Percentiles rank a stretch among this genome's conserved stretches.
phyloP scores from a whole-genome alignment of 768 basidiomycete genomes.

The Tricholoma saponaceum region DNA sequence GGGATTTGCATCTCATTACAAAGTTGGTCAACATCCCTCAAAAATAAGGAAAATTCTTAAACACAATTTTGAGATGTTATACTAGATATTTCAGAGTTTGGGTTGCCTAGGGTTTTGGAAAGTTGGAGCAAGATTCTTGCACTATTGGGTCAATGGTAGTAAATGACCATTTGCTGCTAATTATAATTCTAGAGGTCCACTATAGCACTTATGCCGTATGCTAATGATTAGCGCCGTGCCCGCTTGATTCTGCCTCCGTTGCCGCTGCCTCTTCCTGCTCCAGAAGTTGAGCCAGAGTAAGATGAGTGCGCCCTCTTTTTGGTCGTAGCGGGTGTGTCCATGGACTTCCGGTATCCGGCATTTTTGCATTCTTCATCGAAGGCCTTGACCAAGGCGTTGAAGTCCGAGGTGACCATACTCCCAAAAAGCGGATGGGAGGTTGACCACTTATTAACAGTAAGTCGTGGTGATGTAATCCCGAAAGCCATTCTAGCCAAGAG shows the following conservation, averaged over 20 bases:
- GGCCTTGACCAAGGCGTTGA: slow-evolving; percentile 26
- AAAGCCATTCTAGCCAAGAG: slow-evolving; percentile 46
- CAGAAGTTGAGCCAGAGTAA: slow-evolving; percentile 1
- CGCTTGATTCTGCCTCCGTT: not conserved
- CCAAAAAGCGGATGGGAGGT: slow-evolving; percentile 39
- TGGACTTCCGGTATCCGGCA: slow-evolving; percentile 21
- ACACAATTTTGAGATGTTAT: no score
- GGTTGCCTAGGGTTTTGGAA: no score
- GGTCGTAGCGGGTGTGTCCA: slow-evolving; percentile 4
- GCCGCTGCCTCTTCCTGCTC: not conserved
- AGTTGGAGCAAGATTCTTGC: no score
- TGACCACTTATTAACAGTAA: slow-evolving; percentile 38
- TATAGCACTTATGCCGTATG: no score
- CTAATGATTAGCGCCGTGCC: not conserved
- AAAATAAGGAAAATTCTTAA: no score
- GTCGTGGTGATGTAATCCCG: slow-evolving; percentile 39
- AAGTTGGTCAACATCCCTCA: no score
- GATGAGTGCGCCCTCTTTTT: slow-evolving; percentile 14
- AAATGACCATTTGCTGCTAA: no score
- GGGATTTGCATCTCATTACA: no score
- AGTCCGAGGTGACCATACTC: slow-evolving; percentile 36
- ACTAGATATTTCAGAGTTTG: no score
- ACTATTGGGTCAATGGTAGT: no score
- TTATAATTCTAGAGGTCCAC: no score
- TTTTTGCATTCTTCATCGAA: slow-evolving; percentile 40